A percentile compares a stretch with the other conserved stretches of the same genome.
These are phyloP conservation scores for Neurospora sp. DNA, from an alignment of 495 filamentous ascomycete genomes.

Conservation along the genomic window DNA sequence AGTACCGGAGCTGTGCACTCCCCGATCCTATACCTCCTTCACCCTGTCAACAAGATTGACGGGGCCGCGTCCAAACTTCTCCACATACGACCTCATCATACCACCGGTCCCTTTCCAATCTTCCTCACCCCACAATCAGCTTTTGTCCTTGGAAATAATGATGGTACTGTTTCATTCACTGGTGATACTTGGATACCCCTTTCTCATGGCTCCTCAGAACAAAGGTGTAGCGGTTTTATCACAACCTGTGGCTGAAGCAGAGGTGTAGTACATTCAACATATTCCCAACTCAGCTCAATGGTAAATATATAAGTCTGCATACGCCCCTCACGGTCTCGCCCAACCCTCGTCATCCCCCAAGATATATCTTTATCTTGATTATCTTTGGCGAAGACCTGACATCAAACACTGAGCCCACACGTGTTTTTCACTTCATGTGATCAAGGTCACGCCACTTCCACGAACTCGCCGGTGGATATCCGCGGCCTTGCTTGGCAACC, in stretches of 20 bases:
- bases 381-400: not conserved
- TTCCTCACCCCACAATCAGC: constrained; percentile 19
- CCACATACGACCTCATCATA: constrained; percentile 20
- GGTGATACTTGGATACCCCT: not conserved
- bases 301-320: constrained; percentile 28
- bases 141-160: not conserved
- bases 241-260: not conserved
- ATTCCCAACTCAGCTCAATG: constrained; percentile 24
- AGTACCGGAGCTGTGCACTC: constrained; percentile 7
- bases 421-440: not conserved
- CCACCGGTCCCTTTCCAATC: constrained; percentile 16
- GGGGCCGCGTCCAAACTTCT: constrained; percentile 12
- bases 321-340: constrained; percentile 20
- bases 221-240: not conserved
- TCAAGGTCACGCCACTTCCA: constrained; percentile 5
- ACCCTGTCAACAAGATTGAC: constrained; percentile 1
- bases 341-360: constrained; percentile 16
- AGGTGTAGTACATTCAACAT: not conserved
- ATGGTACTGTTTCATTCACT: not conserved
- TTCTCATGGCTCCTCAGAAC: not conserved
- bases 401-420: not conserved
- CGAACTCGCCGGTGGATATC: constrained; percentile 1
- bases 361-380: constrained; percentile 14
- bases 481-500: not conserved
- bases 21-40: constrained; percentile 6